Percentiles rank a stretch among this genome's conserved stretches.
Conservation (phyloP, 2,329 filamentous ascomycete genomes). For the Phyllosticta capitalensis region DNA sequence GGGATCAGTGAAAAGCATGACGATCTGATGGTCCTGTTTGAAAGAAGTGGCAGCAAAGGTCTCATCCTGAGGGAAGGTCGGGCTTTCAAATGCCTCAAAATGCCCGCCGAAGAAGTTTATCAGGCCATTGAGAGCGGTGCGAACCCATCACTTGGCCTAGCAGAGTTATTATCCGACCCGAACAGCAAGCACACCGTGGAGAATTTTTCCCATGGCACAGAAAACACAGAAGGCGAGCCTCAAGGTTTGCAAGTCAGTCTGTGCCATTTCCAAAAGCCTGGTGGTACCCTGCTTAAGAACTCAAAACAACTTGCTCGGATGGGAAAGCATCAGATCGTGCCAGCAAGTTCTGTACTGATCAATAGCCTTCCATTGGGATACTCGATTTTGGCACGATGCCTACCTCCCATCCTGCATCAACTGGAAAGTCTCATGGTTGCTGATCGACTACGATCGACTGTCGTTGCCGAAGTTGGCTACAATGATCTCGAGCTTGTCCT, state of each 20-base stretch:
- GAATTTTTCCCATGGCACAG: background rate
- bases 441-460: constrained; percentile 45
- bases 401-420: constrained; percentile 65
- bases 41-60: background rate
- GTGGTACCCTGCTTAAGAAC: background rate
- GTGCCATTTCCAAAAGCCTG: background rate
- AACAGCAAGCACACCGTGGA: background rate
- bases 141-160: background rate
- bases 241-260: background rate
- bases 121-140: background rate
- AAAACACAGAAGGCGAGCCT: background rate
- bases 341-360: constrained; percentile 38
- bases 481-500: constrained; percentile 46
- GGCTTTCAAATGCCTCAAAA: background rate
- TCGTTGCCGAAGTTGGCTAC: constrained; percentile 47
- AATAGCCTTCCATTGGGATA: constrained; percentile 38
- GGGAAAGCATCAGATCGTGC: constrained; percentile 40
- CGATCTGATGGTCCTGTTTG: background rate
- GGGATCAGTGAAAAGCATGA: background rate
- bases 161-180: background rate
- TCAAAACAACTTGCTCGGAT: constrained; percentile 19
- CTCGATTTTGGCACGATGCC: constrained; percentile 46
- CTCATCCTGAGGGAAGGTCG: background rate
- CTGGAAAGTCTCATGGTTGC: constrained; percentile 58
- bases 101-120: background rate